Base-by-base conservation (phyloP, 768 basidiomycete species). In the Hygrocybe punicea region DNA sequence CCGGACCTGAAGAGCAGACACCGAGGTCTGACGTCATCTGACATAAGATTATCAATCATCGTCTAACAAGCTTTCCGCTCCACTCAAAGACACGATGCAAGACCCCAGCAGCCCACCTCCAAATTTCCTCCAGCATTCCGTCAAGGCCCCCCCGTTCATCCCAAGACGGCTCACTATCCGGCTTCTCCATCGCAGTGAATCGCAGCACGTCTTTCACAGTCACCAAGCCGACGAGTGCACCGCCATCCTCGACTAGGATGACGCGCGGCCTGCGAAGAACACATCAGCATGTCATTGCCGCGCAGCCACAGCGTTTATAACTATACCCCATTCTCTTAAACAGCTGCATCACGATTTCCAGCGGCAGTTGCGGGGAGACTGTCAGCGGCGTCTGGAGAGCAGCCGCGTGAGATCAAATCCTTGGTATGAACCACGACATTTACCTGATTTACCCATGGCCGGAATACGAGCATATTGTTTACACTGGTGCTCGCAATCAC, bases 261-360 rank as follows among this genome's bases (percentile, higher is more conserved):
- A 96, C 91, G 24, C 95, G 89, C 0, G 97, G 97, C 7, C 96
- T 98, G 60, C 4, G 56, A 42, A 55, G 24, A 13, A 29, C 10
- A 50, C 49, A 48, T 39, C 21, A 33, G n/a, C 19, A 17, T 21
- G 24, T 55, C 35, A 25, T 33, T 7, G 53, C 45, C 60, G 34
- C 17, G 50, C 42, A 44, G 61, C 49, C 25, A 49, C 23, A 24
- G 9, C 21, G 23, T 6, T 24, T 17, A 29, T 56, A 35, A 13
- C 79, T 92, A 63, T 66, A 97, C 97, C 97, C 97, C 89, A 99
- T 91, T 46, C 93, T 83, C 68, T 96, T 92, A 79, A 98, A 99
- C 24, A 99, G 74, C 67, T 99, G 93, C 89, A 97, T 93, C 7
- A 95, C 93, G 54, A 98, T 93, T 70, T 99, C 97, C 42, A 99